These are phyloP conservation scores for Diophrys appendiculata DNA, from an alignment of 73 alveolate species.

Conservation along the genomic window DNA sequence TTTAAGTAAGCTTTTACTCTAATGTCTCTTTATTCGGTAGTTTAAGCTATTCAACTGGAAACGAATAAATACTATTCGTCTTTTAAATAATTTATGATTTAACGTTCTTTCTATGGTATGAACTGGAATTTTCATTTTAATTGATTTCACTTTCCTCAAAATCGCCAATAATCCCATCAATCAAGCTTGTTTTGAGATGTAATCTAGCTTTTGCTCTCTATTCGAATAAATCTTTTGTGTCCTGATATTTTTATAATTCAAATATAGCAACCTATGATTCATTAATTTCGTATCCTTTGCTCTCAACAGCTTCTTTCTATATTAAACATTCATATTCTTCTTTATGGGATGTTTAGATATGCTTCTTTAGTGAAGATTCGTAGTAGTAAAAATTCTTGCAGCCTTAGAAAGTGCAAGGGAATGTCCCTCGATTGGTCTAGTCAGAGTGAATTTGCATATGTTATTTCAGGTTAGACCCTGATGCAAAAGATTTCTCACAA, in stretches of 20 bases:
- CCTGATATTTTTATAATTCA: not conserved
- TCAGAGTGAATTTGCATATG: slow-evolving; percentile 47
- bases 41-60: not conserved
- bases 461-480: slow-evolving; percentile 58
- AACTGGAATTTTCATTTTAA: not conserved
- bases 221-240: not conserved
- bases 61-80: not conserved
- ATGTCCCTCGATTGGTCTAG: slow-evolving; percentile 4
- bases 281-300: not conserved
- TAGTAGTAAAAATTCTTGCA: slow-evolving; percentile 51
- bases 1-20: not conserved
- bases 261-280: not conserved
- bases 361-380: slow-evolving; percentile 53
- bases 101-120: not conserved
- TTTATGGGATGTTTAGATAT: slow-evolving; percentile 37
- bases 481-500: slow-evolving; percentile 56
- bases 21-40: not conserved
- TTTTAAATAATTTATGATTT: no score
- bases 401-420: slow-evolving; percentile 39
- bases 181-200: not conserved
- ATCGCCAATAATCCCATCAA: not conserved
- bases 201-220: not conserved
- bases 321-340: slow-evolving; percentile 33
- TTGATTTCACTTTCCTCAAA: not conserved
- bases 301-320: not conserved